Evolutionary conservation across 2,329 filamentous ascomycete genomes (phyloP).

Genomic region (Tolypocladium nubicola): DNA sequence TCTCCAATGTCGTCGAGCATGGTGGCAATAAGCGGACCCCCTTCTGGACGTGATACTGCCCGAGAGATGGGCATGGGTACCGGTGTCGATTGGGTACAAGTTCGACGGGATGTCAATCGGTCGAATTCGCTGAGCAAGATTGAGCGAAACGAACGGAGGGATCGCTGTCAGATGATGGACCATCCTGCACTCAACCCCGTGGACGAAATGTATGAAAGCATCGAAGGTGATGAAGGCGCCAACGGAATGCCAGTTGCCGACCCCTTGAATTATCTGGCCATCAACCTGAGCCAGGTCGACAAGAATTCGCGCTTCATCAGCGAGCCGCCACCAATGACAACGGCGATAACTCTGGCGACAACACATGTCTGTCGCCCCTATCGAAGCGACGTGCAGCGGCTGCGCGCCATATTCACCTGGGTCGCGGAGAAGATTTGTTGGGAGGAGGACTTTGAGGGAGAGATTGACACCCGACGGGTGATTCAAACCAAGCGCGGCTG

Average conservation of each 20-base stretch:
- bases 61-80: slow-evolving; percentile 59
- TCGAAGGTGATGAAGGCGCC: slow-evolving; percentile 81
- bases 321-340: slow-evolving; percentile 72
- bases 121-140: slow-evolving; percentile 88
- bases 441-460: slow-evolving; percentile 90
- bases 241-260: slow-evolving; percentile 77
- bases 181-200: slow-evolving; percentile 80
- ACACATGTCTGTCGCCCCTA: slow-evolving; percentile 91
- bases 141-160: slow-evolving; percentile 72
- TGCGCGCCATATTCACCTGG: slow-evolving; percentile 96
- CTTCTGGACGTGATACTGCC: slow-evolving; percentile 38
- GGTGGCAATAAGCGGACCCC: slow-evolving; percentile 22
- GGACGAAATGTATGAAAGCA: slow-evolving; percentile 73
- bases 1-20: slow-evolving; percentile 35
- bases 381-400: slow-evolving; percentile 81
- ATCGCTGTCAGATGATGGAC: slow-evolving; percentile 92
- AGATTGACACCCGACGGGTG: slow-evolving; percentile 71
- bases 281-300: slow-evolving; percentile 81
- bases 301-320: slow-evolving; percentile 90
- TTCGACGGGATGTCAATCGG: slow-evolving; percentile 87
- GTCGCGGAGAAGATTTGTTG: slow-evolving; percentile 88
- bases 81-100: slow-evolving; percentile 87
- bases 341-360: slow-evolving; percentile 72
- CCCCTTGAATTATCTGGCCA: slow-evolving; percentile 67
- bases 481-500: slow-evolving; percentile 77